Percentiles rank a stretch among this genome's conserved stretches.
These are phyloP conservation scores for Epichloe coenophiala DNA, from an alignment of 2,329 filamentous ascomycete species.

Conservation along the genomic window DNA sequence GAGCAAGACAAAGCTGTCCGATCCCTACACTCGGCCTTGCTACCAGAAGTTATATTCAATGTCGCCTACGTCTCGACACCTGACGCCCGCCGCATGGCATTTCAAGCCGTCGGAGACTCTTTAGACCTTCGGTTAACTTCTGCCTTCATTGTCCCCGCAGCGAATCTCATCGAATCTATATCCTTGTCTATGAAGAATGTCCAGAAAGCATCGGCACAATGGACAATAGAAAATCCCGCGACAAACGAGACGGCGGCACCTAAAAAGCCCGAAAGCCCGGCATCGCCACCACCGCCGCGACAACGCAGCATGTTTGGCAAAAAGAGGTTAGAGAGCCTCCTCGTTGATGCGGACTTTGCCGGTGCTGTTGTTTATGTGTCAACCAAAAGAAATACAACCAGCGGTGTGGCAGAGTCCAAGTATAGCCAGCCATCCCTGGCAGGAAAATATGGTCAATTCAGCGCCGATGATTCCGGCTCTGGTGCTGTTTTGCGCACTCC, in stretches of 20 bases:
- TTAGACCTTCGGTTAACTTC: slow-evolving; percentile 80
- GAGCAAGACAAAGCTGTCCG: slow-evolving; percentile 52
- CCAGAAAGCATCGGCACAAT: slow-evolving; percentile 43
- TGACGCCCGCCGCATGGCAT: slow-evolving; percentile 68
- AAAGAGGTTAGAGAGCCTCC: slow-evolving; percentile 69
- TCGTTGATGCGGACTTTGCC: slow-evolving; percentile 88
- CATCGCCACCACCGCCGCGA: slow-evolving; percentile 23
- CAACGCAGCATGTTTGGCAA: slow-evolving; percentile 58
- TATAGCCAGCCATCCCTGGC: slow-evolving; percentile 33
- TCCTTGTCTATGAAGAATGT: slow-evolving; percentile 65
- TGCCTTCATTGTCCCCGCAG: slow-evolving; percentile 77
- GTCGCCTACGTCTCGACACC: slow-evolving; percentile 71
- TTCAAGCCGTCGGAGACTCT: slow-evolving; percentile 90
- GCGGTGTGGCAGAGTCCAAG: slow-evolving; percentile 10
- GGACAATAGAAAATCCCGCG: slow-evolving; percentile 26
- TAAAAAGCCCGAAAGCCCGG: slow-evolving; percentile 32
- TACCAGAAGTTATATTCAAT: slow-evolving; percentile 88
- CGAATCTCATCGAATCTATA: slow-evolving; percentile 68
- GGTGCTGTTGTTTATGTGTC: slow-evolving; percentile 81
- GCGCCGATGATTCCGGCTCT: slow-evolving; percentile 54
- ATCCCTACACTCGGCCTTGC: slow-evolving; percentile 75
- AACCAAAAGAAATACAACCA: slow-evolving; percentile 41
- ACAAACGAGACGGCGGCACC: slow-evolving; percentile 30
- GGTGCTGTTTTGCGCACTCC: slow-evolving; percentile 66
- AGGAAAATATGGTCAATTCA: slow-evolving; percentile 81